Evolutionary conservation across 2,329 filamentous ascomycete genomes (phyloP).

Genomic region (Pochonia chlamydosporia): DNA sequence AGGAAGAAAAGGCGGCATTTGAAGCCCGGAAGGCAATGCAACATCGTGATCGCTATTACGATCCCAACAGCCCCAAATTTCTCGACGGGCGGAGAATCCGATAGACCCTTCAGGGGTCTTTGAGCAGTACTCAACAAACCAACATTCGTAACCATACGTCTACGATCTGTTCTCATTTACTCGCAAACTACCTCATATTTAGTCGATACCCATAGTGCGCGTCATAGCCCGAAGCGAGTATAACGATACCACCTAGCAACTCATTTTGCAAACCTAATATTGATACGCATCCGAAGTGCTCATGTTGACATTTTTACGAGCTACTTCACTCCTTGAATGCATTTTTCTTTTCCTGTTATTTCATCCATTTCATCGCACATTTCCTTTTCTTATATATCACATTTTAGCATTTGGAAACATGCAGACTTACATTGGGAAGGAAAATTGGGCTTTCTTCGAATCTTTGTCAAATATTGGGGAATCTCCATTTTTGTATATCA

Average conservation of each 20-base stretch:
- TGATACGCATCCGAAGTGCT: not conserved
- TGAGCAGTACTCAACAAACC: not conserved
- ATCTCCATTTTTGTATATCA: too few relatives aligned
- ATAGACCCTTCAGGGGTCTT: too few relatives aligned
- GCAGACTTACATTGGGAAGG: not conserved
- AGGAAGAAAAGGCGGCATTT: conserved; percentile 56
- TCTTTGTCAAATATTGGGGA: too few relatives aligned
- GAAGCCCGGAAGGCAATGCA: conserved; percentile 48
- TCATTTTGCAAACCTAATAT: not conserved
- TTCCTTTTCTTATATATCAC: too few relatives aligned
- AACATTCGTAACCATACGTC: not conserved
- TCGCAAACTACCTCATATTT: not conserved
- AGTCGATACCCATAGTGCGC: not conserved
- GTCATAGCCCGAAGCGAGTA: not conserved
- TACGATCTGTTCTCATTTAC: not conserved
- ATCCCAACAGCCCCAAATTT: conserved; percentile 45
- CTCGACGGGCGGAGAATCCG: conserved; percentile 49
- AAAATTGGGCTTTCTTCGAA: not conserved
- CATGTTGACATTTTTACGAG: not conserved
- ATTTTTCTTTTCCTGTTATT: too few relatives aligned
- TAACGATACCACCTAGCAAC: not conserved
- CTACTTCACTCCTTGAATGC: too few relatives aligned
- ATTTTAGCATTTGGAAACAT: too few relatives aligned
- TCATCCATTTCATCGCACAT: too few relatives aligned
- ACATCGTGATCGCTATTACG: conserved; percentile 42